These are phyloP conservation scores for Butyriboletus loyo DNA, from an alignment of 768 basidiomycete genomes.

Conservation along the genomic window DNA sequence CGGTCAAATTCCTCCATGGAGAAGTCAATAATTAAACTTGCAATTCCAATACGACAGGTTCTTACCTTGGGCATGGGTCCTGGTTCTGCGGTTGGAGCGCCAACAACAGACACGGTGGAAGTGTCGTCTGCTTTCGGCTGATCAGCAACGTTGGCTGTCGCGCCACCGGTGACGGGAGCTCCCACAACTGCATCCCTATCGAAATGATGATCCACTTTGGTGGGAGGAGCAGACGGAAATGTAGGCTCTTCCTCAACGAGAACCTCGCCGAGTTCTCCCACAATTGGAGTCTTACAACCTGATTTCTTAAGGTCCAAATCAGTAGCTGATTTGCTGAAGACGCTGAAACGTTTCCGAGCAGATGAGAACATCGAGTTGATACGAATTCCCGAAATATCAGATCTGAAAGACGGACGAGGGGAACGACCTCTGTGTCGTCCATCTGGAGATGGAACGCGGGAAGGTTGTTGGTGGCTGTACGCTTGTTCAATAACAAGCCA, in stretches of 20 bases:
- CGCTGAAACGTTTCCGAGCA: constrained; percentile 62
- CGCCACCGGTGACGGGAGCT: constrained; percentile 22
- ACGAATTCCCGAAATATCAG: constrained; percentile 39
- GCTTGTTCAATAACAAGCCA: constrained; percentile 73
- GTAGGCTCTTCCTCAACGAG: constrained; percentile 50
- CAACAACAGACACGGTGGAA: neutral
- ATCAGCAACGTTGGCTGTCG: constrained; percentile 17
- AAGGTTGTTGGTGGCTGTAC: constrained; percentile 39
- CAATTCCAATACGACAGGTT: neutral
- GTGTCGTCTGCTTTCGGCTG: constrained; percentile 6
- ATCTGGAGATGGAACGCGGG: constrained; percentile 27
- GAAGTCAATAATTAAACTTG: constrained; percentile 3
- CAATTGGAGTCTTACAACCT: constrained; percentile 37
- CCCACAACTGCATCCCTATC: constrained; percentile 19
- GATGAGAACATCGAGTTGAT: constrained; percentile 43
- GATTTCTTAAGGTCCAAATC: constrained; percentile 23
- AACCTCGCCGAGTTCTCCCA: constrained; percentile 74
- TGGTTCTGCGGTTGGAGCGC: neutral
- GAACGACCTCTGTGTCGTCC: constrained; percentile 30
- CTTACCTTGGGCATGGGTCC: constrained; percentile 12
- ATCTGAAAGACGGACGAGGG: constrained; percentile 45
- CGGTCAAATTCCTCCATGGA: constrained; percentile 2
- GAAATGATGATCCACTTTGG: constrained; percentile 30
- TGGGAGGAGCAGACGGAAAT: constrained; percentile 15
- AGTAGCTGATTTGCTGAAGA: constrained; percentile 41